Conservation (phyloP, 768 basidiomycete genomes). For the Steccherinum ochraceum region DNA sequence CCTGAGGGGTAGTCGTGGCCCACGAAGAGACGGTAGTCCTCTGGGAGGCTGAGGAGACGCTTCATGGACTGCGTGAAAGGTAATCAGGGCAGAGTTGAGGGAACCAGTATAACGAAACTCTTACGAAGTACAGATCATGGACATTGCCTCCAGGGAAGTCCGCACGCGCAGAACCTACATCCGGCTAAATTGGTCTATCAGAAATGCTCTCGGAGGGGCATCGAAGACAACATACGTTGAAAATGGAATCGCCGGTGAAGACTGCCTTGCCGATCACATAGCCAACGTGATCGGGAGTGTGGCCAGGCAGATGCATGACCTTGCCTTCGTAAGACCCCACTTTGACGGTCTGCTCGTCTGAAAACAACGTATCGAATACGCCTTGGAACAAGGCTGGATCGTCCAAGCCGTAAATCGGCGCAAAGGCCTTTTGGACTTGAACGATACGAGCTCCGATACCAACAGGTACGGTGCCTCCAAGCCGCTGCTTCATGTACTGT, state of each 20-base stretch:
- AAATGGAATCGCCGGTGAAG: slow-evolving; percentile 35
- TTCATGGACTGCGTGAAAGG: slow-evolving; percentile 27
- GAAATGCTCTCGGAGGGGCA: background rate
- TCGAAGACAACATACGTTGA: slow-evolving; percentile 21
- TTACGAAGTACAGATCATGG: slow-evolving; percentile 26
- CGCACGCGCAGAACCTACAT: slow-evolving; percentile 31
- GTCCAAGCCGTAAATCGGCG: slow-evolving; percentile 27
- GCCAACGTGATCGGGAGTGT: slow-evolving; percentile 31
- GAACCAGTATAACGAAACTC: slow-evolving; percentile 3
- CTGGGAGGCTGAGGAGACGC: slow-evolving; percentile 27
- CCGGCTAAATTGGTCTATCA: slow-evolving; percentile 19
- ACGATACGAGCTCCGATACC: slow-evolving; percentile 31
- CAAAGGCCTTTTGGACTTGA: slow-evolving; percentile 28
- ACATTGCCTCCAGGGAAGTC: slow-evolving; percentile 35
- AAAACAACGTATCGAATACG: slow-evolving; percentile 28
- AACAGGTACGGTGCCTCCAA: slow-evolving; percentile 23
- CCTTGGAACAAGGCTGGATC: slow-evolving; percentile 15
- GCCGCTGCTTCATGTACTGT: slow-evolving; percentile 26
- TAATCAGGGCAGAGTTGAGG: slow-evolving; percentile 2
- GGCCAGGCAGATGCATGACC: slow-evolving; percentile 32
- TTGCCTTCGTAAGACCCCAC: slow-evolving; percentile 24
- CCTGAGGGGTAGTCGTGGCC: slow-evolving; percentile 32
- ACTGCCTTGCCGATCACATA: slow-evolving; percentile 30
- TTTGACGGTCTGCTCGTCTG: slow-evolving; percentile 28
- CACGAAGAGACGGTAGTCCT: slow-evolving; percentile 28